Evolutionary conservation across 2,329 filamentous ascomycete species (phyloP).

Genomic region (Colletotrichum chrysophilum): DNA sequence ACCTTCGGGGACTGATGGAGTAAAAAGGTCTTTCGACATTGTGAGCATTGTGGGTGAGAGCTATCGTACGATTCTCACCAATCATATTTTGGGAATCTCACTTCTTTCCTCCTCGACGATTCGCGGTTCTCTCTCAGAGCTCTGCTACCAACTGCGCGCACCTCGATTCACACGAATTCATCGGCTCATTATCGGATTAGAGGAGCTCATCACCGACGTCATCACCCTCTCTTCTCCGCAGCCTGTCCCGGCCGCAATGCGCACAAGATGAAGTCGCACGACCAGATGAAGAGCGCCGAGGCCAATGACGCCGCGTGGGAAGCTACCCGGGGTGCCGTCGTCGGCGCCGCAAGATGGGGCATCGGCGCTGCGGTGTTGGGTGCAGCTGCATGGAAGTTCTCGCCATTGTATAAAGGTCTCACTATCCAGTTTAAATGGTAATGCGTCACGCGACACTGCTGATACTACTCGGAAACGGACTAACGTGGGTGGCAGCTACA

Average conservation of each 20-base stretch:
- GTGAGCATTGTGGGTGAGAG: neutral
- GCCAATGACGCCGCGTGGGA: constrained; percentile 74
- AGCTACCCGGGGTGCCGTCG: constrained; percentile 68
- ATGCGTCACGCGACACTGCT: constrained; percentile 30
- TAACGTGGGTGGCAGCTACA: constrained; percentile 58
- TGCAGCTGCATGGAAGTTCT: constrained; percentile 66
- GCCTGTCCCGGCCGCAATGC: neutral
- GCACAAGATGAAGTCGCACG: constrained; percentile 53
- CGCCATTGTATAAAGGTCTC: constrained; percentile 74
- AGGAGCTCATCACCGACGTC: constrained; percentile 1
- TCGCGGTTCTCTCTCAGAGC: neutral
- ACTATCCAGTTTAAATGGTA: constrained; percentile 82
- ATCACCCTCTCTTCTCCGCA: neutral
- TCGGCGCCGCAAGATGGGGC: constrained; percentile 77
- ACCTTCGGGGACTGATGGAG: constrained; percentile 17
- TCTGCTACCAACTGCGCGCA: no score
- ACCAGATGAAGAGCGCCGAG: constrained; percentile 68
- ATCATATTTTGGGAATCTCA: neutral
- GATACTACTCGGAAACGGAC: neutral
- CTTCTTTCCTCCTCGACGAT: neutral
- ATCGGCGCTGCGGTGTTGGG: constrained; percentile 67
- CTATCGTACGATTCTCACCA: constrained; percentile 16
- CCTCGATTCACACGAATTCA: neutral
- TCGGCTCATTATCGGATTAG: neutral
- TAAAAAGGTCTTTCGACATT: neutral